A percentile compares a stretch with the other conserved stretches of the same genome.
These are phyloP conservation scores for Fusarium mangiferae DNA, from an alignment of 2,329 filamentous ascomycete genomes.

Conservation along the genomic window DNA sequence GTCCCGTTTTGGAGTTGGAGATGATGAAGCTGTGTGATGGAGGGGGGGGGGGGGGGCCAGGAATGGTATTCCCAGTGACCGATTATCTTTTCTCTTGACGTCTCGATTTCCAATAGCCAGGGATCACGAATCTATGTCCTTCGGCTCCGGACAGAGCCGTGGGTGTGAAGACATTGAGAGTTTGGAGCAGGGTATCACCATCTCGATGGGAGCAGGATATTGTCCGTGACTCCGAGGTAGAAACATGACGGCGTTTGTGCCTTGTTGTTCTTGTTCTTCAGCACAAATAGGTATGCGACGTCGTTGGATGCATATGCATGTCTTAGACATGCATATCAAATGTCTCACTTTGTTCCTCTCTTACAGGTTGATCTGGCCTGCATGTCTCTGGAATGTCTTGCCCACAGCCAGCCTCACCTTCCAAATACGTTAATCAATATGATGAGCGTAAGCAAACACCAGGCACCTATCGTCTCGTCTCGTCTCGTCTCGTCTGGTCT, in stretches of 20 bases:
- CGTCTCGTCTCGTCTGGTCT: not conserved
- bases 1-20: constrained; percentile 21
- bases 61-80: constrained; percentile 24
- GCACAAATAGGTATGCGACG: constrained; percentile 31
- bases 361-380: constrained; percentile 49
- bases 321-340: constrained; percentile 49
- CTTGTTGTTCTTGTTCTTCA: constrained; percentile 19
- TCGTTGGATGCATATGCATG: constrained; percentile 45
- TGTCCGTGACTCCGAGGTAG: constrained; percentile 4
- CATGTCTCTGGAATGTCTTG: constrained; percentile 44
- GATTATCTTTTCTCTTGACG: constrained; percentile 26
- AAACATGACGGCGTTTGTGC: constrained; percentile 7
- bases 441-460: constrained; percentile 20
- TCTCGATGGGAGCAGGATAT: not conserved
- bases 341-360: constrained; percentile 51
- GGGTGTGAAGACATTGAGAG: not conserved
- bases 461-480: not conserved
- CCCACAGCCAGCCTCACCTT: constrained; percentile 26
- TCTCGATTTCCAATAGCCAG: constrained; percentile 7
- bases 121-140: constrained; percentile 16
- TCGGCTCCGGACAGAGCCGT: constrained; percentile 7
- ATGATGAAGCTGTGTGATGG: constrained; percentile 16
- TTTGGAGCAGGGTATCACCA: not conserved
- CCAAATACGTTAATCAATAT: not conserved
- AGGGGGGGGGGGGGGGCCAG: not conserved